These are phyloP conservation scores for Epichloe brachyelytri DNA, from an alignment of 2,329 filamentous ascomycete species.

Conservation along the genomic window DNA sequence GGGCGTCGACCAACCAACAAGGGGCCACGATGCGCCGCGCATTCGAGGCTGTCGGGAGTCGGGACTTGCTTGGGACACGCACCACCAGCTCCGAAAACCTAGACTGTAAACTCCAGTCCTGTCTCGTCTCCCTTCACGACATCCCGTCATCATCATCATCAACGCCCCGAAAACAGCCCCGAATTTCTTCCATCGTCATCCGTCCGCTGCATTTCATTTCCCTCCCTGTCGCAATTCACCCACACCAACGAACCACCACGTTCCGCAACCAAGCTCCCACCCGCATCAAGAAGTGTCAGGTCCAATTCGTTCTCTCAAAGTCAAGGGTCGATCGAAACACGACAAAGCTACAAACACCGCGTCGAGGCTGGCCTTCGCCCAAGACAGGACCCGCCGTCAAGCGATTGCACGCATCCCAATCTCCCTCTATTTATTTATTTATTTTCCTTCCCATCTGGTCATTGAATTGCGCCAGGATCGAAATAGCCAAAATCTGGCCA, in stretches of 20 bases:
- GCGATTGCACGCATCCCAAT: neutral
- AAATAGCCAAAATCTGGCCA: neutral
- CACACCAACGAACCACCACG: neutral
- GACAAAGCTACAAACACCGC: neutral
- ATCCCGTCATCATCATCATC: neutral
- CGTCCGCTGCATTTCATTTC: neutral
- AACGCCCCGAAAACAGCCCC: neutral
- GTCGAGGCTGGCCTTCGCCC: neutral
- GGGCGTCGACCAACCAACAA: conserved; percentile 7
- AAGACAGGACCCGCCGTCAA: neutral
- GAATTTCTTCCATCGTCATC: neutral
- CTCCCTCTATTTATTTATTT: neutral
- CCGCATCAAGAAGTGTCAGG: neutral
- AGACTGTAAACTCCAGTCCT: neutral
- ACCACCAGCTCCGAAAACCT: conserved; percentile 1
- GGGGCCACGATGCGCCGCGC: conserved; percentile 7
- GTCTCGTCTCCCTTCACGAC: neutral
- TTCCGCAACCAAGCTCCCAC: neutral
- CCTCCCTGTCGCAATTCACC: neutral
- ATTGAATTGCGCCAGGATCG: neutral
- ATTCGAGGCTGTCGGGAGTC: conserved; percentile 2
- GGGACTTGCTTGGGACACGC: conserved; percentile 2
- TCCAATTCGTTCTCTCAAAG: neutral
- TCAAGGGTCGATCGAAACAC: neutral
- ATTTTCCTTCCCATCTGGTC: neutral